Conservation (phyloP, 116 monocot species). For the Cymodocea nodosa region DNA sequence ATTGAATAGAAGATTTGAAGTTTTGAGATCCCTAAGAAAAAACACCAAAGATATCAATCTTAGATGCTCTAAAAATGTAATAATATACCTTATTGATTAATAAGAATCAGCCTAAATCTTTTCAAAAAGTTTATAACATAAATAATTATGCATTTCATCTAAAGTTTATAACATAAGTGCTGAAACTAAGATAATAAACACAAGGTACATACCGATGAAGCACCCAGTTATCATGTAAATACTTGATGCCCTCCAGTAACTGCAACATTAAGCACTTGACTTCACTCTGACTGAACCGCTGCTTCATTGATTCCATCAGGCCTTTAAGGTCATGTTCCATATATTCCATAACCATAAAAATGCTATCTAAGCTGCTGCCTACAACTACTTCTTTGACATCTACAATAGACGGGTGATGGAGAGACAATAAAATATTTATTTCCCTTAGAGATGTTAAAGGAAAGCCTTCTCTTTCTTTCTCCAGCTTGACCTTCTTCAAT, state of each 20-base stretch:
- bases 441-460: slow-evolving; percentile 77
- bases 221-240: slow-evolving; percentile 89
- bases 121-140: no score
- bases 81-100: no score
- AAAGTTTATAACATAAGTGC: no score
- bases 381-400: slow-evolving; percentile 92
- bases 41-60: background rate
- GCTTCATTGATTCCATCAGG: slow-evolving; percentile 70
- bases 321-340: slow-evolving; percentile 91
- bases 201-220: slow-evolving; percentile 57
- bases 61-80: no score
- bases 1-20: slow-evolving; percentile 74
- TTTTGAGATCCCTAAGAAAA: slow-evolving; percentile 10
- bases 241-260: slow-evolving; percentile 65
- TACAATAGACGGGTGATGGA: slow-evolving; percentile 75
- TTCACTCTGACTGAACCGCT: slow-evolving; percentile 79
- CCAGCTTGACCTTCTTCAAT: slow-evolving; percentile 91
- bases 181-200: background rate
- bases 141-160: no score
- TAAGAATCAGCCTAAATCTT: background rate
- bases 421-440: slow-evolving; percentile 78
- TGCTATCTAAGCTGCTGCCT: slow-evolving; percentile 61
- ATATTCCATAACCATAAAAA: slow-evolving; percentile 93
- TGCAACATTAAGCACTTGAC: slow-evolving; percentile 92
- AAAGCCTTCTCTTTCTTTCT: slow-evolving; percentile 85